Conservation (phyloP, 176 grass and related monocot genomes). For the Dactylis glomerata region DNA sequence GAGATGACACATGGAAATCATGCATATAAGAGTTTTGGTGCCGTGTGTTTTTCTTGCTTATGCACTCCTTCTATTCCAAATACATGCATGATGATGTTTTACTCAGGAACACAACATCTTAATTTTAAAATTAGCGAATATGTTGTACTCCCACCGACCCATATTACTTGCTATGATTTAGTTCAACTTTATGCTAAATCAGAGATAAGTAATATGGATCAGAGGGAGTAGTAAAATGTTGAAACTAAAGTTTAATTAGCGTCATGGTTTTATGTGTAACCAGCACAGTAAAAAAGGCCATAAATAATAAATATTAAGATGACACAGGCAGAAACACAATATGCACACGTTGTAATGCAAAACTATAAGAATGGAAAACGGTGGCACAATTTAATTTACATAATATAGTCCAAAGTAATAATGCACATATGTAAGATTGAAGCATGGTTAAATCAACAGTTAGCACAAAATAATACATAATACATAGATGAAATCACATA, state of each 20-base stretch:
- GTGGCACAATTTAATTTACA: background rate
- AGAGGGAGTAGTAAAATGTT: background rate
- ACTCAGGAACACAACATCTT: background rate
- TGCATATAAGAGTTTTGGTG: too few relatives aligned
- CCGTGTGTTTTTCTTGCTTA: background rate
- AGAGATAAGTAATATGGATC: too few relatives aligned
- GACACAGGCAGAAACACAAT: background rate
- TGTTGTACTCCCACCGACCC: too few relatives aligned
- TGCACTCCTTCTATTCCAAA: background rate
- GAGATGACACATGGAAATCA: too few relatives aligned
- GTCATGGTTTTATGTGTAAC: background rate
- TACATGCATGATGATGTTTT: background rate
- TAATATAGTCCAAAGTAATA: background rate
- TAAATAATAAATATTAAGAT: background rate
- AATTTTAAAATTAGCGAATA: background rate
- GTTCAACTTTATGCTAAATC: too few relatives aligned
- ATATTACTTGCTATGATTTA: too few relatives aligned
- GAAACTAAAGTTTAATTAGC: background rate
- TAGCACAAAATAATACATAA: background rate
- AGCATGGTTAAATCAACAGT: background rate
- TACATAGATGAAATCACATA: background rate
- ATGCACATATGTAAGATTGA: background rate
- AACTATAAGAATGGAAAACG: background rate
- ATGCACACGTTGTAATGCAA: background rate
- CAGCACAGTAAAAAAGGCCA: background rate